Base-by-base conservation (phyloP, 148 eudicot genomes). In the Diospyros lotus region DNA sequence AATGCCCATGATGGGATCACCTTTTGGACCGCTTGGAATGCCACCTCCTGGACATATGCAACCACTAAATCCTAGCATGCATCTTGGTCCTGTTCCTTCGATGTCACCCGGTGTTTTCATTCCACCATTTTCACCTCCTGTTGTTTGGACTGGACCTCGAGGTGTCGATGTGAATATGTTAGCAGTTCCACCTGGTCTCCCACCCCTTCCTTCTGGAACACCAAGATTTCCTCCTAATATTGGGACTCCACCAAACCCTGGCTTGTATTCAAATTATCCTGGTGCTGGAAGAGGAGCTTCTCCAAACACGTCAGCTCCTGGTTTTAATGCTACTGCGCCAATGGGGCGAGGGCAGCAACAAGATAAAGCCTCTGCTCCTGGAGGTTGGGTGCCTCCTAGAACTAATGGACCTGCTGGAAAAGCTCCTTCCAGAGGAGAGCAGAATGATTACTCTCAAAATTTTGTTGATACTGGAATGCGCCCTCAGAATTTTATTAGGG, bases 361-460 rank as follows among this genome's bases (percentile, higher is more conserved):
- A 78, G 97, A 91, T 51, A 89, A 86, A 84, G 73, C 66, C 13
- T 79, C 91, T 44, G 73, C 66, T 15, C 80, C 91, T 44, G 93
- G 93, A 5, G 86, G 88, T 59, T 90, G 94, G 90, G 81, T 79
- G 67, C 91, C 97, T 73, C 83, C 92, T 63, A 87, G 88, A 85
- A 86, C 74, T 55, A 85, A 80, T 64, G 90, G 82, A 61, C 92
- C 89, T 38, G 80, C 85, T 74, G 96, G 97, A 77, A 94, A 90
- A 86, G 98, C 96, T 79, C 98, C 98, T 64, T 92, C 98, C 13
- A 89, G 98, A 76, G 98, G 97, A 80, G 98, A 94, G 85, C 98
- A 94, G 75, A 94, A 94, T 85, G 98, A 94, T 79, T 94, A 92
- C 78, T 94, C 98, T 39, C 98, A 94, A 78, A 94, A 94, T 78